phyloP scores from a whole-genome alignment of 345 rosid species.

The Kernera saxatilis region DNA sequence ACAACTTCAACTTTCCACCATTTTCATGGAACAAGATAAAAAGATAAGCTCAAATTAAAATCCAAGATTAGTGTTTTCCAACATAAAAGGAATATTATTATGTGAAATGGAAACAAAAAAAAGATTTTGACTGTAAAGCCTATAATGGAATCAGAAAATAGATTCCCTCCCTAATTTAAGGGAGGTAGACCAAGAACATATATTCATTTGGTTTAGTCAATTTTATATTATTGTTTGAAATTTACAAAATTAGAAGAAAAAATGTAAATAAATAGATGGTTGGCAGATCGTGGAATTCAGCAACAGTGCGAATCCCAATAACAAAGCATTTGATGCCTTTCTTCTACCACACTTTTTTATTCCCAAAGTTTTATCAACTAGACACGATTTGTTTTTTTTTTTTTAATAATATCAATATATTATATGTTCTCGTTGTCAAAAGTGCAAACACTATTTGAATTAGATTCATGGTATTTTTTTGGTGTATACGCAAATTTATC shows the following conservation, averaged over 20 bases:
- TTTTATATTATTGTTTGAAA: neutral
- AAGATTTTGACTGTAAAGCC: neutral
- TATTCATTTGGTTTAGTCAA: neutral
- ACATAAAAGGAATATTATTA: neutral
- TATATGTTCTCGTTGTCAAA: conserved; percentile 17
- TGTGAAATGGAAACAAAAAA: neutral
- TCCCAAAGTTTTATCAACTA: conserved; percentile 12
- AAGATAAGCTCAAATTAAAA: conserved; percentile 1
- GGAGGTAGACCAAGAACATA: neutral
- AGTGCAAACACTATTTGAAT: neutral
- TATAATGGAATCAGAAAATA: neutral
- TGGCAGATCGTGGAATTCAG: conserved; percentile 59
- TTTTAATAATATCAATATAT: neutral
- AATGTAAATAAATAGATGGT: conserved; percentile 17
- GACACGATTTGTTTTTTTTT: neutral
- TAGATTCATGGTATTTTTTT: neutral
- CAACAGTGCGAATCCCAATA: conserved; percentile 68
- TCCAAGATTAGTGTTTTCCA: neutral
- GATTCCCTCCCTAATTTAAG: conserved; percentile 21
- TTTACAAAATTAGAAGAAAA: neutral
- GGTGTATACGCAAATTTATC: neutral
- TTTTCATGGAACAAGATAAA: neutral
- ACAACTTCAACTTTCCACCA: conserved; percentile 15
- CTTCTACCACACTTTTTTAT: conserved; percentile 31
- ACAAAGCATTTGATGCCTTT: conserved; percentile 67